Percentiles rank a stretch among this genome's conserved stretches.
Evolutionary conservation across 164 flowering plant genomes (phyloP).

Genomic region (Tetracentron sinense): DNA sequence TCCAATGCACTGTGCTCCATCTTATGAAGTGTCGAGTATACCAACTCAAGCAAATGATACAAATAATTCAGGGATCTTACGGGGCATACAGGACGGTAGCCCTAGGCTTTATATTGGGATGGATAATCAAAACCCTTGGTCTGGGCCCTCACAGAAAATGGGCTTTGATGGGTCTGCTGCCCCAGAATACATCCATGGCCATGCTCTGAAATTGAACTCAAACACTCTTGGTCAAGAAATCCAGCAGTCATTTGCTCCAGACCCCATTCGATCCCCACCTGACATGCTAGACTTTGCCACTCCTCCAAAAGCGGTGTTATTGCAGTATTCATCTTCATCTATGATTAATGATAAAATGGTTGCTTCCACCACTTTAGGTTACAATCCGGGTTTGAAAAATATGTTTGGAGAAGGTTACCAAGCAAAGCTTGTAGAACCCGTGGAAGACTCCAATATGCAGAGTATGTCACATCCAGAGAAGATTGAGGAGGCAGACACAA

Average conservation of each 20-base stretch:
- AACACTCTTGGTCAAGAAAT: constrained; percentile 29
- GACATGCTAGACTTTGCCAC: constrained; percentile 25
- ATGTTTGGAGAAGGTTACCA: constrained; percentile 16
- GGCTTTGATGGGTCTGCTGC: constrained; percentile 52
- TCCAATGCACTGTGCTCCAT: constrained; percentile 45
- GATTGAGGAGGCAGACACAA: constrained; percentile 13
- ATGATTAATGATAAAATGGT: constrained; percentile 23
- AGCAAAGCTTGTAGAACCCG: constrained; percentile 11
- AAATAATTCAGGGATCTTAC: constrained; percentile 34
- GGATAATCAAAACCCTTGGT: constrained; percentile 53
- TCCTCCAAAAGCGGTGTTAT: constrained; percentile 20
- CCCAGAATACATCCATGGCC: constrained; percentile 42
- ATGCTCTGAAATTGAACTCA: constrained; percentile 30
- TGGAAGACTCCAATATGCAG: constrained; percentile 20
- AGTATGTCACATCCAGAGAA: constrained; percentile 12
- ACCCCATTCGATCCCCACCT: constrained; percentile 22
- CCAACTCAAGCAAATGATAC: constrained; percentile 46
- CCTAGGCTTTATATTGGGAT: constrained; percentile 41
- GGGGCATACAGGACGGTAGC: constrained; percentile 41
- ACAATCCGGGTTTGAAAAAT: constrained; percentile 18
- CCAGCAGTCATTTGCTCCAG: constrained; percentile 23
- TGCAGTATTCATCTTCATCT: constrained; percentile 22
- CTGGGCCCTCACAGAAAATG: constrained; percentile 40
- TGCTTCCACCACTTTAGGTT: constrained; percentile 15
- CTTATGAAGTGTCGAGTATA: constrained; percentile 51